These are phyloP conservation scores for Hyaloperonospora brassicae DNA, from an alignment of 352 stramenopile genomes.

Conservation along the genomic window DNA sequence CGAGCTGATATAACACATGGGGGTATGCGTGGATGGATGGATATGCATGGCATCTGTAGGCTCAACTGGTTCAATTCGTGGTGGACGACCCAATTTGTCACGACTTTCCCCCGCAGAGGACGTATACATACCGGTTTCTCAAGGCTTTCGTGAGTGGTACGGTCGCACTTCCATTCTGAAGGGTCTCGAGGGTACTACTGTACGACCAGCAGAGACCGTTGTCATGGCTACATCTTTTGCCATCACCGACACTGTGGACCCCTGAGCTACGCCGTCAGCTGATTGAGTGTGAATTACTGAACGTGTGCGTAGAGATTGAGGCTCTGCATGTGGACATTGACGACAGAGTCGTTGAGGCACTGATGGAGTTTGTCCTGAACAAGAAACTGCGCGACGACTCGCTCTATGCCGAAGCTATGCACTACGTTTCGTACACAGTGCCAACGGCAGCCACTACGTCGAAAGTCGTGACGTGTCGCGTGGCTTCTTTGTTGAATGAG, in stretches of 20 bases:
- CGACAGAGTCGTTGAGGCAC: conserved; percentile 40
- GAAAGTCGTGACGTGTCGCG: conserved; percentile 56
- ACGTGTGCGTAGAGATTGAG: conserved; percentile 47
- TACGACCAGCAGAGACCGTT: too few species aligned
- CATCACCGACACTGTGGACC: not conserved
- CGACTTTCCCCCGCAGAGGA: conserved; percentile 48
- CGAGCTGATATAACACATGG: not conserved
- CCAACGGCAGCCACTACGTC: conserved; percentile 6
- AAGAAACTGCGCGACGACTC: conserved; percentile 24
- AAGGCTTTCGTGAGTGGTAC: conserved; percentile 59
- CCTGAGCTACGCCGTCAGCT: not conserved
- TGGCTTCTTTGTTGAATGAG: conserved; percentile 75
- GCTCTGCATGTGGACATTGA: conserved; percentile 29
- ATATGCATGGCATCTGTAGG: conserved; percentile 29
- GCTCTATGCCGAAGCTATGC: conserved; percentile 48
- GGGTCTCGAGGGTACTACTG: not conserved
- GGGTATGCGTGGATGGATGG: too few species aligned
- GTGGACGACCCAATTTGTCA: conserved; percentile 51
- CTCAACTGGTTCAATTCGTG: conserved; percentile 41
- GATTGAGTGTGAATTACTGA: not conserved
- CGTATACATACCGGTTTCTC: conserved; percentile 63
- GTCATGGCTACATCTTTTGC: too few species aligned
- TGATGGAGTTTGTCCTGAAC: conserved; percentile 54
- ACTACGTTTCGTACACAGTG: conserved; percentile 65
- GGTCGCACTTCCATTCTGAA: not conserved